Evolutionary conservation across 352 stramenopile species (phyloP).

Genomic region (Pythium aphanidermatum): DNA sequence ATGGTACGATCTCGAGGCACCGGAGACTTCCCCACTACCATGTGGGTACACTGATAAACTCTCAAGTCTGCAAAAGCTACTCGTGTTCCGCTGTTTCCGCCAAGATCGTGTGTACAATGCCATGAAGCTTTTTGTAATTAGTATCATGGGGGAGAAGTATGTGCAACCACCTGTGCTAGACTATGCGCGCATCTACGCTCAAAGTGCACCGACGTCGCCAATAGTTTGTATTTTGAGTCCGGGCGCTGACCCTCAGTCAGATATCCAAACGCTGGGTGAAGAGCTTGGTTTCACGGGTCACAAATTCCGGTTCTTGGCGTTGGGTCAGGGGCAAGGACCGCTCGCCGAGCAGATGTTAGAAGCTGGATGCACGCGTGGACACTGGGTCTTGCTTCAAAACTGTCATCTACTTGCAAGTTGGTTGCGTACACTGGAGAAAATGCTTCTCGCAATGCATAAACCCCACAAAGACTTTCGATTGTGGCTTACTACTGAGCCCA

Average conservation of each 20-base stretch:
- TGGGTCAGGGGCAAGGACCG: slow-evolving; percentile 92
- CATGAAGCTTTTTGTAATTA: slow-evolving; percentile 93
- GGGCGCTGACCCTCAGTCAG: slow-evolving; percentile 90
- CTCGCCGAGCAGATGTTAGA: slow-evolving; percentile 94
- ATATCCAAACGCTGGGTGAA: slow-evolving; percentile 92
- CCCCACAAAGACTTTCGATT: slow-evolving; percentile 93
- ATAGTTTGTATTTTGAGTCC: slow-evolving; percentile 96
- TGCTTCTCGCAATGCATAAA: slow-evolving; percentile 87
- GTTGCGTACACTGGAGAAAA: slow-evolving; percentile 92
- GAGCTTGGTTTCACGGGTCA: slow-evolving; percentile 88
- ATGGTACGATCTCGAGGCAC: slow-evolving; percentile 93
- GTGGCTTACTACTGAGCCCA: slow-evolving; percentile 95
- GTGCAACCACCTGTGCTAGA: slow-evolving; percentile 94
- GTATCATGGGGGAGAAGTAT: slow-evolving; percentile 90
- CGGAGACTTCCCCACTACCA: slow-evolving; percentile 81
- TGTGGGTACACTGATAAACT: slow-evolving; percentile 72
- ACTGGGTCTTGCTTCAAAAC: slow-evolving; percentile 94
- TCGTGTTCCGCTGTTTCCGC: slow-evolving; percentile 92
- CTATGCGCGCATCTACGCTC: slow-evolving; percentile 90
- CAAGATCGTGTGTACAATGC: slow-evolving; percentile 95
- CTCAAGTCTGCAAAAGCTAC: slow-evolving; percentile 86
- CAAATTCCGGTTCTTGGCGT: slow-evolving; percentile 91
- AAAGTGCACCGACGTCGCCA: slow-evolving; percentile 78
- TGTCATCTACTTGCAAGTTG: slow-evolving; percentile 94
- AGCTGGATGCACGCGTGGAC: slow-evolving; percentile 70